A percentile compares a stretch with the other conserved stretches of the same genome.
These are phyloP conservation scores for Escallonia herrerae DNA, from an alignment of 129 eudicot species.

Conservation along the genomic window DNA sequence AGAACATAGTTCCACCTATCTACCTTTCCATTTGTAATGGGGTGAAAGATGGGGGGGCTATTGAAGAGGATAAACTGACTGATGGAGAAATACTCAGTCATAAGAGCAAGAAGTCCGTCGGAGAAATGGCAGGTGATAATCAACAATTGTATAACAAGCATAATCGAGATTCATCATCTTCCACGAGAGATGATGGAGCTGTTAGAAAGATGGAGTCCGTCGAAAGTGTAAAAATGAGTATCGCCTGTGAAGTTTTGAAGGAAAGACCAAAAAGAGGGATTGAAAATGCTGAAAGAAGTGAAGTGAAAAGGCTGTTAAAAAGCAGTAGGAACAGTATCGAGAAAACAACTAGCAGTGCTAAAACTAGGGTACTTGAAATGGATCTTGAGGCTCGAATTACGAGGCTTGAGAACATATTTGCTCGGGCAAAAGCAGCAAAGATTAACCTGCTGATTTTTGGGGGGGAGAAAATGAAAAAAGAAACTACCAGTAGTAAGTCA, in stretches of 20 bases:
- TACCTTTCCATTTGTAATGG: too few species aligned
- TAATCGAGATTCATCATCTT: background rate
- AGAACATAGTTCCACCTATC: too few species aligned
- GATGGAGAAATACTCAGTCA: background rate
- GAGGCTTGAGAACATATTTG: constrained; percentile 10
- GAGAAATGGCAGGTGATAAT: too few species aligned
- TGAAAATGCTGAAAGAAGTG: background rate
- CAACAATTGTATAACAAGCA: background rate
- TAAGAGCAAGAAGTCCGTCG: background rate
- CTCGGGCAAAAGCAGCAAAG: constrained; percentile 2
- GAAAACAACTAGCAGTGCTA: background rate
- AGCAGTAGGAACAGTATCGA: background rate
- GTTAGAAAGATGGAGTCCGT: background rate
- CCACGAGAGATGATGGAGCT: background rate
- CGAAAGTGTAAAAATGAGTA: too few species aligned
- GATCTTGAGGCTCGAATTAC: constrained; percentile 6
- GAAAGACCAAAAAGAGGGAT: background rate
- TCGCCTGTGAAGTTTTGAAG: background rate
- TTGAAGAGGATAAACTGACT: constrained; percentile 4
- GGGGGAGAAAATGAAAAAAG: too few species aligned
- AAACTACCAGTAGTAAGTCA: too few species aligned
- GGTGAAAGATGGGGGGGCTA: too few species aligned
- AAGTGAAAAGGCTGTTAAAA: background rate
- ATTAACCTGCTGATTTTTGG: too few species aligned
- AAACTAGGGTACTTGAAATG: background rate